phyloP scores from a whole-genome alignment of 2,329 filamentous ascomycete genomes.

The Verticillium alfalfae region DNA sequence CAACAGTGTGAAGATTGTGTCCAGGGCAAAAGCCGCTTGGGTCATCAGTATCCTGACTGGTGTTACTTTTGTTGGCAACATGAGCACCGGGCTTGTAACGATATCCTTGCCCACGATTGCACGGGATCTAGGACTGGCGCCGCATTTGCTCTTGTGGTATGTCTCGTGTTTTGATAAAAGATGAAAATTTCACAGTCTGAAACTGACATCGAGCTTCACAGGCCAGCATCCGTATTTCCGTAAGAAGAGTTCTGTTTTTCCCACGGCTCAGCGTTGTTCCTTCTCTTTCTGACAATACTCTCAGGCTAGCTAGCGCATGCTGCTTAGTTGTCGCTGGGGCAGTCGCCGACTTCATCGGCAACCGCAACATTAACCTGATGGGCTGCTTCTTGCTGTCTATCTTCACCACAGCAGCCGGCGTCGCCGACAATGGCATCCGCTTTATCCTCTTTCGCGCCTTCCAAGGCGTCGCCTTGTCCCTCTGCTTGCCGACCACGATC shows the following conservation, averaged over 20 bases:
- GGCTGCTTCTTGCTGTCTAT: constrained; percentile 8
- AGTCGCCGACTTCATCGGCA: constrained; percentile 9
- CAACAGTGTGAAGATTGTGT: neutral
- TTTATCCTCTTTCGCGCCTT: constrained; percentile 10
- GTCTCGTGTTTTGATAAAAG: neutral
- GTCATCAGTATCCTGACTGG: neutral
- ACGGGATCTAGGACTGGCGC: neutral
- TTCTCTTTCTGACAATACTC: neutral
- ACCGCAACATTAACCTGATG: constrained; percentile 6
- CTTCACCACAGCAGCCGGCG: constrained; percentile 8
- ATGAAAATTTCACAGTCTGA: neutral
- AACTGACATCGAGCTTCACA: neutral
- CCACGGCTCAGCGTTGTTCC: neutral
- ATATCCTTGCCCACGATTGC: neutral
- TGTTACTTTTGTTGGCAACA: neutral
- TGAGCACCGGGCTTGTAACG: neutral
- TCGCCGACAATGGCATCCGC: constrained; percentile 5
- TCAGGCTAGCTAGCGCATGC: neutral
- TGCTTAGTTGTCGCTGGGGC: constrained; percentile 4
- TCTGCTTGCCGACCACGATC: constrained; percentile 9
- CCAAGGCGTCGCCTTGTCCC: constrained; percentile 9
- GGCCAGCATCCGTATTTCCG: constrained; percentile 1
- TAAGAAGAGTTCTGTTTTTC: neutral
- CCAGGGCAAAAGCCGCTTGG: neutral
- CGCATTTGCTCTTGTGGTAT: neutral